A percentile compares a stretch with the other conserved stretches of the same genome.
Conservation (phyloP, 345 rosid genomes). For the Ailanthus altissimus region DNA sequence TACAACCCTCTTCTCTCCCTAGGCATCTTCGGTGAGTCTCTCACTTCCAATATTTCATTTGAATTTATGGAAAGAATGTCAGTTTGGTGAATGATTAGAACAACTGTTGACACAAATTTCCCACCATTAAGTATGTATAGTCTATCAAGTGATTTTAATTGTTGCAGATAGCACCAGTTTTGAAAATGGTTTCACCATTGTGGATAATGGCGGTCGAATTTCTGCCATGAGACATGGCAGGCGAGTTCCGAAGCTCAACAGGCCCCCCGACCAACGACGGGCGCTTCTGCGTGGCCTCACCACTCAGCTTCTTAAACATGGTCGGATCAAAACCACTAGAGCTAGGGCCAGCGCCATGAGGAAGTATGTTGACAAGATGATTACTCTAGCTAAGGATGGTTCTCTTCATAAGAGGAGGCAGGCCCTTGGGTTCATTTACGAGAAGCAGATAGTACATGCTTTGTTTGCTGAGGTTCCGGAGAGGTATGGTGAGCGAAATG, state of each 20-base stretch:
- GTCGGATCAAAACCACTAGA: slow-evolving; percentile 86
- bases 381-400: slow-evolving; percentile 85
- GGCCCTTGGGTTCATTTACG: slow-evolving; percentile 82
- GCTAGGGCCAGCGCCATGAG: slow-evolving; percentile 89
- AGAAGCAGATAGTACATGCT: slow-evolving; percentile 92
- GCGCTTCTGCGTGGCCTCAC: slow-evolving; percentile 91
- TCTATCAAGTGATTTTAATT: not conserved
- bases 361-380: slow-evolving; percentile 90
- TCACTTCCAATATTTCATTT: not conserved
- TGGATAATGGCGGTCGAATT: slow-evolving; percentile 62
- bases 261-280: slow-evolving; percentile 89
- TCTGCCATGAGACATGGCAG: slow-evolving; percentile 86
- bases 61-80: not conserved
- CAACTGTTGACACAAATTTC: not conserved
- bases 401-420: slow-evolving; percentile 90
- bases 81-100: not conserved
- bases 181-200: slow-evolving; percentile 44
- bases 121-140: not conserved
- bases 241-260: slow-evolving; percentile 82
- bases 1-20: slow-evolving; percentile 52
- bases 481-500: slow-evolving; percentile 82
- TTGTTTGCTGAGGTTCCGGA: slow-evolving; percentile 82
- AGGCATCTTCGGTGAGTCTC: slow-evolving; percentile 49
- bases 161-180: slow-evolving; percentile 47
- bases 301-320: slow-evolving; percentile 86